A percentile compares a stretch with the other conserved stretches of the same genome.
phyloP scores from a whole-genome alignment of 2,329 filamentous ascomycete species.

The Calonectria leucothoes region DNA sequence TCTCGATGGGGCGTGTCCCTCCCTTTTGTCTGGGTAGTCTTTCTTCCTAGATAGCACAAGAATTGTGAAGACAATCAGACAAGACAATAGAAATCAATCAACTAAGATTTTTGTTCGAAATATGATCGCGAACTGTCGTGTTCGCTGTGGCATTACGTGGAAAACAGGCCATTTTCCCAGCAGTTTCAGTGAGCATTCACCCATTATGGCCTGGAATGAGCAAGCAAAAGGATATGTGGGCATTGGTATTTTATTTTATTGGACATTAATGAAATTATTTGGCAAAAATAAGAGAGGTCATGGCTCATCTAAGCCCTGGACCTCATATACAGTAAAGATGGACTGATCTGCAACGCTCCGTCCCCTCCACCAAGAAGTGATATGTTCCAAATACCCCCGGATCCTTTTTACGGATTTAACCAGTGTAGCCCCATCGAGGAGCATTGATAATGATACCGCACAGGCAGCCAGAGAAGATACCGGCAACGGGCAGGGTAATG shows the following conservation, averaged over 20 bases:
- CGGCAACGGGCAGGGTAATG: conserved; percentile 68
- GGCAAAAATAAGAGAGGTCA: not conserved
- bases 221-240: not conserved
- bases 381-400: not conserved
- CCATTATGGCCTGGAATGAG: too few relatives aligned
- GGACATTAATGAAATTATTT: not conserved
- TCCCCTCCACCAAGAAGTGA: not conserved
- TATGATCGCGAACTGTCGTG: too few relatives aligned
- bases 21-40: too few relatives aligned
- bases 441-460: conserved; percentile 74
- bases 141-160: too few relatives aligned
- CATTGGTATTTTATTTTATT: not conserved
- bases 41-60: too few relatives aligned
- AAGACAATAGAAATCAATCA: too few relatives aligned
- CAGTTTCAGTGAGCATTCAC: too few relatives aligned
- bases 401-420: conserved; percentile 6
- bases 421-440: conserved; percentile 57
- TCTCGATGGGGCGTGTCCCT: too few relatives aligned
- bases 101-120: too few relatives aligned
- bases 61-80: too few relatives aligned
- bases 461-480: conserved; percentile 67
- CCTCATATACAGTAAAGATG: not conserved
- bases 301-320: not conserved
- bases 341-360: not conserved
- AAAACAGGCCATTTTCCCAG: too few relatives aligned